Base-by-base conservation (phyloP, 2,329 filamentous ascomycete species). In the Fusarium euwallaceae region DNA sequence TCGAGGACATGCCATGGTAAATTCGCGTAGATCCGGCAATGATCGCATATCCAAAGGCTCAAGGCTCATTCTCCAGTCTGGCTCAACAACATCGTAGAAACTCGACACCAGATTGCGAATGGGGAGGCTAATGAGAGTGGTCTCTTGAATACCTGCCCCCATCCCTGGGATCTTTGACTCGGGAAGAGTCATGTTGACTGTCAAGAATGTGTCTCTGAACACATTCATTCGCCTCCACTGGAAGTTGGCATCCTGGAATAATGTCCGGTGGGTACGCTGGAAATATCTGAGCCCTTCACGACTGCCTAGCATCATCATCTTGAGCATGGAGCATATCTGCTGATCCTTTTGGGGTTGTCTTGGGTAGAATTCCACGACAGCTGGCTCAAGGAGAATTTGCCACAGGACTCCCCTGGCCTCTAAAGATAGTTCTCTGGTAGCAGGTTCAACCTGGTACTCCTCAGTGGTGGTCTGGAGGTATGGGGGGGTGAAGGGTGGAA, bases 1-100 rank as follows among this genome's bases (percentile, higher is more conserved):
- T 14, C 17, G 10, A 2, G 51, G 56, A 11, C 69, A 61, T 41
- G 68, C 16, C 70, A 72, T 72, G n/a, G 65, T 71, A 45, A 72
- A 72, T 24, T 72, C 70, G 22, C 58, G 48, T 24, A 72, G n/a
- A 11, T 60, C 24, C 20, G 70, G 69, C 10, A 68, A 36, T 3
- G 10, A 29, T 6, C 5, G 7, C 14, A 69, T 45, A 8, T 39
- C n/a, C 48, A 72, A 45, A n/a, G 64, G 41, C 16, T 6, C 24
- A 29, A 16, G 12, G 17, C 27, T 24, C 20, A 45, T 34, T n/a
- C 4, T 41, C n/a, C 22, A 12, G 24, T 58, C 58, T 17, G 24
- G 37, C 37, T 12, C 17, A 45, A 27, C 22, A 9, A 14, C 24
- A 12, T 53, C 22, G 12, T 45, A 41, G 37, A 65, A 69, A 14